Conservation (phyloP, 129 eudicot species). For the Tagetes patula region DNA sequence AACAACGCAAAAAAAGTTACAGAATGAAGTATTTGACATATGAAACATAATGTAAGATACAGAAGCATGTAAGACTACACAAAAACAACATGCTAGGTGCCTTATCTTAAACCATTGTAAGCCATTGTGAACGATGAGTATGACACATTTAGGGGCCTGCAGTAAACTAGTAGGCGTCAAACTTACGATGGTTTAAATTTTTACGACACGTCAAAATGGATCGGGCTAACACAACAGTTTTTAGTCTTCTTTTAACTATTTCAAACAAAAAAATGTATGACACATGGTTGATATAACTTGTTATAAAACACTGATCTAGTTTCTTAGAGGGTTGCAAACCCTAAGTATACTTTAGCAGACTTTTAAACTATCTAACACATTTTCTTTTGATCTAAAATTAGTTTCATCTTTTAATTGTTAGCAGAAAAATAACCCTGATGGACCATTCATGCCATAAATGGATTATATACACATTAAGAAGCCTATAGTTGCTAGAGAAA, state of each 20-base stretch:
- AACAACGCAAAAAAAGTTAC: background rate
- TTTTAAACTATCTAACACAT: background rate
- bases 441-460: background rate
- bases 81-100: background rate
- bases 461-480: background rate
- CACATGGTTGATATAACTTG: background rate
- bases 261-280: background rate
- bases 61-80: background rate
- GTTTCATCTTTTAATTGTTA: background rate
- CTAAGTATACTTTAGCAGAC: background rate
- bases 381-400: background rate
- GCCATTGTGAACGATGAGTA: background rate
- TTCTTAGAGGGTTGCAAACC: background rate
- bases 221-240: background rate
- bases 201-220: background rate
- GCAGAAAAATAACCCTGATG: background rate
- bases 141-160: conserved; percentile 3
- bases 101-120: background rate
- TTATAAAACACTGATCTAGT: background rate
- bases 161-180: background rate
- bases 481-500: background rate
- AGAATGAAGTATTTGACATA: conserved; percentile 11
- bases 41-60: conserved; percentile 1
- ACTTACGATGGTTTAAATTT: background rate
- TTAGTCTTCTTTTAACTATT: background rate